Evolutionary conservation across 768 basidiomycete species (phyloP).

Genomic region (Termitomyces sp.): DNA sequence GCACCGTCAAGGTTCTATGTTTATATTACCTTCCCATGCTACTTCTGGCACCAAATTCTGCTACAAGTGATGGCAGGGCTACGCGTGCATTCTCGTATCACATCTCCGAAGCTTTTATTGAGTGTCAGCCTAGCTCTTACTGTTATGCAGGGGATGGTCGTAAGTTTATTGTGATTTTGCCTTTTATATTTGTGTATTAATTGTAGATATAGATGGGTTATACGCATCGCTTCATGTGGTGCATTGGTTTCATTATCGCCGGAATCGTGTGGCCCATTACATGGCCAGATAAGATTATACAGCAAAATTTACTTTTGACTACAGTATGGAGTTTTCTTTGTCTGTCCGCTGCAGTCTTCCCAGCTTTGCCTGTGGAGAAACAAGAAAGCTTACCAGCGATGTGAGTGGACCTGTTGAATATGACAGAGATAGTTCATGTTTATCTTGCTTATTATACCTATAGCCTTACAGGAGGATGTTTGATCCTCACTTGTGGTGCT

Average conservation of each 20-base stretch:
- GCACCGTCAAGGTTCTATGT: constrained; percentile 71
- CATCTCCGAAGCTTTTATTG: constrained; percentile 14
- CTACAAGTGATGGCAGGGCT: constrained; percentile 19
- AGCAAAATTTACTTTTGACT: constrained; percentile 19
- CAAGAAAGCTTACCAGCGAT: constrained; percentile 53
- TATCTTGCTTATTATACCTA: neutral
- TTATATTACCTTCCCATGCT: constrained; percentile 70
- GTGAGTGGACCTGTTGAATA: constrained; percentile 33
- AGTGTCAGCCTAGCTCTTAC: constrained; percentile 28
- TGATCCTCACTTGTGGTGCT: constrained; percentile 35
- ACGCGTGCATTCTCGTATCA: neutral
- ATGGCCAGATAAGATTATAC: constrained; percentile 35
- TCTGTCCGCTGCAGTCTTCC: constrained; percentile 55
- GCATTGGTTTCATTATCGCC: constrained; percentile 52
- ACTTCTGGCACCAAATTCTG: constrained; percentile 65
- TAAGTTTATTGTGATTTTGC: constrained; percentile 33
- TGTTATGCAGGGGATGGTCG: constrained; percentile 67
- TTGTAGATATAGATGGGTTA: constrained; percentile 51
- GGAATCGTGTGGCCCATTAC: constrained; percentile 62
- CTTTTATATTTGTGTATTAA: neutral
- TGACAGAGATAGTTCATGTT: neutral
- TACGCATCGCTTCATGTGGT: constrained; percentile 68
- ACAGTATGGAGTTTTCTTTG: constrained; percentile 46
- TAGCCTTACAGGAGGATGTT: constrained; percentile 43
- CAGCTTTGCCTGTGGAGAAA: constrained; percentile 68